phyloP scores from a whole-genome alignment of 192 early-diverging fungal species.

The Fimicolochytrium jonesii region DNA sequence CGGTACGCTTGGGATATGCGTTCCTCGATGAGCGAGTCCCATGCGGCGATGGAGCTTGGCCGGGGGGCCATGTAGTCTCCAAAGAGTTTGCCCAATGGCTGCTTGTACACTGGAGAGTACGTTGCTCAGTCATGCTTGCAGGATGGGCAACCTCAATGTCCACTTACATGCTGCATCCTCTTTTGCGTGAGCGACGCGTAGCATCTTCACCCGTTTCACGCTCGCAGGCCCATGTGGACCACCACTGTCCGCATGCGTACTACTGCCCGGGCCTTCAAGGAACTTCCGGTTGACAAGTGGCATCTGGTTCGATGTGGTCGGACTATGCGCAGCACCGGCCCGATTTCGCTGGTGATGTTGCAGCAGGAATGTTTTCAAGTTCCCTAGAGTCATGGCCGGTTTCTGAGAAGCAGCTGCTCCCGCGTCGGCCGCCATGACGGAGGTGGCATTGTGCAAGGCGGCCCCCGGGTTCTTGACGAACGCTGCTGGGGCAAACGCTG shows the following conservation, averaged over 20 bases:
- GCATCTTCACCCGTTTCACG: too few relatives aligned
- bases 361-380: conserved; percentile 13
- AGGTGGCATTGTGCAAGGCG: neutral
- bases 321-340: conserved; percentile 11
- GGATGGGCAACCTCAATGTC: neutral
- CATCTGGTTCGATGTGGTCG: neutral
- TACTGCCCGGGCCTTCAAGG: neutral
- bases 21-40: conserved; percentile 33
- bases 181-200: neutral
- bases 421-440: too few relatives aligned
- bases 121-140: neutral
- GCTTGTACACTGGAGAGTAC: conserved; percentile 24
- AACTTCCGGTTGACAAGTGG: conserved; percentile 13
- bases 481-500: conserved; percentile 11
- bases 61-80: conserved; percentile 36
- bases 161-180: neutral
- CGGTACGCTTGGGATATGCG: conserved; percentile 31
- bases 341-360: conserved; percentile 14
- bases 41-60: conserved; percentile 21
- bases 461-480: conserved; percentile 14
- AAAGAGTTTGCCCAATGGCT: conserved; percentile 31
- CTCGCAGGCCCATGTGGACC: too few relatives aligned
- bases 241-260: too few relatives aligned
- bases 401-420: too few relatives aligned
- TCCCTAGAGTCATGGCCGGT: neutral